Evolutionary conservation across 2,329 filamentous ascomycete genomes (phyloP), one percentile per base, ranked within the genome.

Genomic region (Penicillium sp.): DNA sequence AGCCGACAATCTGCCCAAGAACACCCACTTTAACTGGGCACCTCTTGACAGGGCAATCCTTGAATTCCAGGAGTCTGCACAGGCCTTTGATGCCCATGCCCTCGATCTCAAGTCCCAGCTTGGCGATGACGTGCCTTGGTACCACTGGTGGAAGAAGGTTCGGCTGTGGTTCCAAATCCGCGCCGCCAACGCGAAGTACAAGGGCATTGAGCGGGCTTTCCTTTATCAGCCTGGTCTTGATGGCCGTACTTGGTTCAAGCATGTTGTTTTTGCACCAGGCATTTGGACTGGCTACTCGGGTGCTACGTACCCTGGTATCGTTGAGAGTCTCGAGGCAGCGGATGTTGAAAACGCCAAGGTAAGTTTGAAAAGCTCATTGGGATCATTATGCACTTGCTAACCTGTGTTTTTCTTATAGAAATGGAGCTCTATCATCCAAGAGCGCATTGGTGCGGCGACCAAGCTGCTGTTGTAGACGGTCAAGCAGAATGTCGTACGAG

Each of bases 251-350:
- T 97, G 92, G 92, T 97, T 93, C 78, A 97, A 97, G 77, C 93
- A 97, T 67, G 88, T 96, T 2, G 89, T 97, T 1, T 97, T 95
- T 74, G 92, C 92, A 1, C 92, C 92, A 0, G 92, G 92, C 0
- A 72, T 93, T 45, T 96, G 92, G 91, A 96, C 91, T 0, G 92
- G 92, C 0, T 97, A 97, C 72, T 80, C 91, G 0, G 92, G 92
- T 3, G 85, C 82, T 4, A 86, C 85, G 8, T 88, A 84, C 63
- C 85, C 86, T 1, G 84, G 85, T 1, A 71, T 88, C n/a, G 81
- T 86, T 5, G 85, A 88, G 69, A 82, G 80, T 48, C 75, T 88
- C 44, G 82, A 86, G 27, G 79, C 76, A 43, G 70, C 71, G 2
- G 76, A 83, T 67, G 48, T 71, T 54, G 66, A 66, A 6, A 80